A percentile compares a stretch with the other conserved stretches of the same genome.
Conservation (phyloP, 345 rosid species). For the Dipteronia dyeriana region DNA sequence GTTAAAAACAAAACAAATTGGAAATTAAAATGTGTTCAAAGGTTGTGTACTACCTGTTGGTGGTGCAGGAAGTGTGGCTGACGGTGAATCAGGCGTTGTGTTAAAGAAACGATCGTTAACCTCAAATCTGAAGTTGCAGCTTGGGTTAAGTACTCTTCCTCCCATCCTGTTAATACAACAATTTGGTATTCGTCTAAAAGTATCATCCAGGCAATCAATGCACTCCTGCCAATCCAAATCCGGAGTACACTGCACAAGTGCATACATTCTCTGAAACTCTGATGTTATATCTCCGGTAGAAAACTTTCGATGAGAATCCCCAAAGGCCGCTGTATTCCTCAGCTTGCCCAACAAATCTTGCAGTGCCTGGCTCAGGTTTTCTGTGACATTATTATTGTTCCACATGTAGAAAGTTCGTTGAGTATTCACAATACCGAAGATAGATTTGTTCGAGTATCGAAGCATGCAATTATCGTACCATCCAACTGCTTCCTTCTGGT, state of each 20-base stretch:
- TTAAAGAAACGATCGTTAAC: not conserved
- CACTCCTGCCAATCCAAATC: constrained; percentile 21
- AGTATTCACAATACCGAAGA: constrained; percentile 11
- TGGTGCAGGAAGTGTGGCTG: not conserved
- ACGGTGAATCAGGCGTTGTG: not conserved
- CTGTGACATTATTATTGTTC: not conserved
- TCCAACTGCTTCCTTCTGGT: constrained; percentile 25
- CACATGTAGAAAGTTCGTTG: not conserved
- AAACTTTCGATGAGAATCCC: constrained; percentile 26
- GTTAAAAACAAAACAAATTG: not conserved
- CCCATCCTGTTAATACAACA: constrained; percentile 15
- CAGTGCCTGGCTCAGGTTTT: not conserved
- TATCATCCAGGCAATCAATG: not conserved
- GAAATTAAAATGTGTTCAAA: not conserved
- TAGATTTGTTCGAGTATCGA: constrained; percentile 34
- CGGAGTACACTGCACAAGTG: constrained; percentile 45
- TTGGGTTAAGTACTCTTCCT: constrained; percentile 16
- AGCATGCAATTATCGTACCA: constrained; percentile 31
- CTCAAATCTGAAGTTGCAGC: constrained; percentile 28
- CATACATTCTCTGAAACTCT: constrained; percentile 14
- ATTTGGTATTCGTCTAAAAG: not conserved
- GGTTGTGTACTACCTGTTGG: not conserved
- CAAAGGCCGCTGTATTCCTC: constrained; percentile 13
- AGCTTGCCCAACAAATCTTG: constrained; percentile 13
- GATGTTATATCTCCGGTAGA: constrained; percentile 13